Percentiles rank a stretch among this genome's conserved stretches.
Evolutionary conservation across 2,329 filamentous ascomycete species (phyloP).

Genomic region (Botrytis sinoallii): DNA sequence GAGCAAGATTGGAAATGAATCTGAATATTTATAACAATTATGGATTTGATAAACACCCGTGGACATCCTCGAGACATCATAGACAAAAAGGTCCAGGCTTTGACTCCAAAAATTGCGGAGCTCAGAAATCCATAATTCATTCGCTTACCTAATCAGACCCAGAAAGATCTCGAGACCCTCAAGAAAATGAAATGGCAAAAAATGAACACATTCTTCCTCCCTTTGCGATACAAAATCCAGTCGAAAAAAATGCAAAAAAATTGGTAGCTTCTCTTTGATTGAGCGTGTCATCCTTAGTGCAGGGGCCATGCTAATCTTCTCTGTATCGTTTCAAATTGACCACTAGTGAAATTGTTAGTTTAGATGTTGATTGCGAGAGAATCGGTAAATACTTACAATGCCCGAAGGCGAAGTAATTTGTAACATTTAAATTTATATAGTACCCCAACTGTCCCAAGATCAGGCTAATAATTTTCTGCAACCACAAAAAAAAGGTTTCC

Average conservation of each 20-base stretch:
- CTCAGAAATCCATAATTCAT: neutral
- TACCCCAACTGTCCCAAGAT: neutral
- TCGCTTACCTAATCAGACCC: neutral
- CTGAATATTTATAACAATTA: neutral
- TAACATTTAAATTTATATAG: constrained; percentile 6
- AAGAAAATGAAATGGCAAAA: neutral
- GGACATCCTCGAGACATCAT: no score
- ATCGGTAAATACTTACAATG: constrained; percentile 21
- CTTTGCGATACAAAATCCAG: neutral
- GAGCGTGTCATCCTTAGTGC: constrained; percentile 75
- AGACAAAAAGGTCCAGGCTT: neutral
- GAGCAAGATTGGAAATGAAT: neutral
- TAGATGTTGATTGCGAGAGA: neutral
- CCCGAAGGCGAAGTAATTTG: constrained; percentile 13
- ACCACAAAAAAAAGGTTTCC: neutral
- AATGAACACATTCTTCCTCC: neutral
- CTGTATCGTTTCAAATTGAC: constrained; percentile 64
- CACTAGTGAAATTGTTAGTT: constrained; percentile 12
- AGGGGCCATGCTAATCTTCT: constrained; percentile 82
- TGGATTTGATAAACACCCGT: neutral
- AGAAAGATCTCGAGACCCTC: neutral
- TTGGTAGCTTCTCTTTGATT: constrained; percentile 35
- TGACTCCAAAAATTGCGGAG: neutral
- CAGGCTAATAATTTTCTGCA: neutral
- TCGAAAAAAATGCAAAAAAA: constrained; percentile 28